A percentile compares a stretch with the other conserved stretches of the same genome.
Conservation (phyloP, 768 basidiomycete species). For the Pluteus cervinus region DNA sequence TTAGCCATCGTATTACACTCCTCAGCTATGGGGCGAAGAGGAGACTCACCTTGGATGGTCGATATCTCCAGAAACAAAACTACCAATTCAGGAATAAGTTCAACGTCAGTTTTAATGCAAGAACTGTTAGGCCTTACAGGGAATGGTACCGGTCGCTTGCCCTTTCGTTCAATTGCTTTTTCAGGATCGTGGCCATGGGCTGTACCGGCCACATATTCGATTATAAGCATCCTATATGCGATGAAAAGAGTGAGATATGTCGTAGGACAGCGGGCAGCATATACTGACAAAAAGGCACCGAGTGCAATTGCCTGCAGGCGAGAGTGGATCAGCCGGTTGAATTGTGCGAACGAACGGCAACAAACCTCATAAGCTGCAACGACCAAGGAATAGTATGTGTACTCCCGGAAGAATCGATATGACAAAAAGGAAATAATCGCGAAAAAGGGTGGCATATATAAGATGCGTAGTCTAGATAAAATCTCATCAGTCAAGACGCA, state of each 20-base stretch:
- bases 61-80: constrained; percentile 68
- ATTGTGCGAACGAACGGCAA: neutral
- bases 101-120: neutral
- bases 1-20: too few species aligned
- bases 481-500: constrained; percentile 2
- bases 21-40: neutral
- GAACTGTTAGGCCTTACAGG: constrained; percentile 28
- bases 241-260: constrained; percentile 1
- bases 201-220: constrained; percentile 69
- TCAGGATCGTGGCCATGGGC: constrained; percentile 47
- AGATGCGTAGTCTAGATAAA: constrained; percentile 46
- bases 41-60: constrained; percentile 54
- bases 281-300: constrained; percentile 67
- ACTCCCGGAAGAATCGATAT: constrained; percentile 69
- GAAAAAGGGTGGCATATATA: constrained; percentile 73
- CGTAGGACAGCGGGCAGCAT: neutral
- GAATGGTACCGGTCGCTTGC: constrained; percentile 57
- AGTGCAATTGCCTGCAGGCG: constrained; percentile 54
- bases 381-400: constrained; percentile 37
- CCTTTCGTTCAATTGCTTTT: constrained; percentile 61
- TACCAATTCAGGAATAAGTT: constrained; percentile 18
- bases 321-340: neutral
- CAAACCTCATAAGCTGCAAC: constrained; percentile 52
- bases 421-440: constrained; percentile 73
- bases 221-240: constrained; percentile 50